Conservation (phyloP, 1,284 basidiomycete species). For the Cutaneotrichosporon daszewskae region DNA sequence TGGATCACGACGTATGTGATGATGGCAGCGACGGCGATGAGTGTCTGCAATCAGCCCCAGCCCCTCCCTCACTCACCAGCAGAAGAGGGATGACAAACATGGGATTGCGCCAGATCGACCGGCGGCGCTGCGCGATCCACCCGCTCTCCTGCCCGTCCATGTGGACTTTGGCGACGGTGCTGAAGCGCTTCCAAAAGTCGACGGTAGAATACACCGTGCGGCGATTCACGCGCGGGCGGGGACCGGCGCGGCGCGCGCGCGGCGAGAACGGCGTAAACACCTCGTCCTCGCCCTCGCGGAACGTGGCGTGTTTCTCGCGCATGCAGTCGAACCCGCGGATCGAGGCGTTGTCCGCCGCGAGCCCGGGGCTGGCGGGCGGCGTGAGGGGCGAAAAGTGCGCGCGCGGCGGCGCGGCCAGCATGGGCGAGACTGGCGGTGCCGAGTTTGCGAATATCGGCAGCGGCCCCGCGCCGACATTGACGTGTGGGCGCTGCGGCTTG, state of each 20-base stretch:
- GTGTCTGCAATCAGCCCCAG: background rate
- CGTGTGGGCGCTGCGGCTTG: background rate
- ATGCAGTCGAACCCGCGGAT: constrained; percentile 34
- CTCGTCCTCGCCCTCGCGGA: constrained; percentile 39
- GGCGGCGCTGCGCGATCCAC: constrained; percentile 7
- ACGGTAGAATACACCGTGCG: constrained; percentile 16
- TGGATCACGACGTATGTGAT: constrained; percentile 7
- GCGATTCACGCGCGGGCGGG: constrained; percentile 9
- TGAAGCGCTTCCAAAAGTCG: constrained; percentile 44
- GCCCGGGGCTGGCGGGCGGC: constrained; percentile 10
- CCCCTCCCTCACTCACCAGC: constrained; percentile 3
- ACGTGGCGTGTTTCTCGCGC: constrained; percentile 38
- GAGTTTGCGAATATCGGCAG: constrained; percentile 1
- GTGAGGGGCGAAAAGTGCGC: constrained; percentile 16
- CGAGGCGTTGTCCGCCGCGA: constrained; percentile 14
- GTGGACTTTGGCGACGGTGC: constrained; percentile 18
- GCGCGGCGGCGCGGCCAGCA: constrained; percentile 33
- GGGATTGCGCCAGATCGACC: constrained; percentile 15
- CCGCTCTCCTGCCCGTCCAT: constrained; percentile 3
- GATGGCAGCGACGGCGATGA: constrained; percentile 9
- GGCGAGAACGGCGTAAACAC: constrained; percentile 34
- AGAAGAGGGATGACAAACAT: constrained; percentile 13
- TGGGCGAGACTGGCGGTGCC: constrained; percentile 12
- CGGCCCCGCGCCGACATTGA: constrained; percentile 1
- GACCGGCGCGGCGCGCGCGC: constrained; percentile 12